Percentiles rank a stretch among this genome's conserved stretches.
These are phyloP conservation scores for Pseudocohnilembus persalinus DNA, from an alignment of 169 alveolate species.

Conservation along the genomic window DNA sequence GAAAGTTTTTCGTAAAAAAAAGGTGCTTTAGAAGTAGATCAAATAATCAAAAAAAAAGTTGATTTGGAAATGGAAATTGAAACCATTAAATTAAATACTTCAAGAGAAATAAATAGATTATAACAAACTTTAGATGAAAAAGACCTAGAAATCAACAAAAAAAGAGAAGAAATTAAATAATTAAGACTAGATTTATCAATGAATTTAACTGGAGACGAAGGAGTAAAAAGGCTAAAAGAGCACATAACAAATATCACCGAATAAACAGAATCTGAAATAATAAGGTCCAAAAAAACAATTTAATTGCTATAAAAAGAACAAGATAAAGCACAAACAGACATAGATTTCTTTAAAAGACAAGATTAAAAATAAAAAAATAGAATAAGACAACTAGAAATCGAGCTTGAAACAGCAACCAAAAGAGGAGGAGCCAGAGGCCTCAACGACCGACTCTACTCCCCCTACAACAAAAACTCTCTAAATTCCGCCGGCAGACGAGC, in stretches of 20 bases:
- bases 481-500: conserved; percentile 10
- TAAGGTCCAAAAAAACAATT: neutral
- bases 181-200: neutral
- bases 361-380: conserved; percentile 35
- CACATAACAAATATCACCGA: neutral
- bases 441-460: conserved; percentile 44
- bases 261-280: conserved; percentile 6
- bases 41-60: conserved; percentile 25
- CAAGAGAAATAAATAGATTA: neutral
- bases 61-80: conserved; percentile 27
- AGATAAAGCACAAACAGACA: conserved; percentile 9
- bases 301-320: neutral
- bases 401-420: conserved; percentile 28
- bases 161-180: neutral
- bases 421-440: conserved; percentile 27
- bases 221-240: conserved; percentile 3
- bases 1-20: conserved; percentile 23
- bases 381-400: conserved; percentile 37
- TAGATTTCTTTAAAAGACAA: conserved; percentile 31
- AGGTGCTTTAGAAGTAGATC: conserved; percentile 39
- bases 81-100: neutral
- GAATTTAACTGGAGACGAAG: conserved; percentile 6
- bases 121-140: conserved; percentile 2
- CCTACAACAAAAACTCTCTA: conserved; percentile 20
- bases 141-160: conserved; percentile 1